These are phyloP conservation scores for Xylariaceae sp. DNA, from an alignment of 2,329 filamentous ascomycete genomes.

Conservation along the genomic window DNA sequence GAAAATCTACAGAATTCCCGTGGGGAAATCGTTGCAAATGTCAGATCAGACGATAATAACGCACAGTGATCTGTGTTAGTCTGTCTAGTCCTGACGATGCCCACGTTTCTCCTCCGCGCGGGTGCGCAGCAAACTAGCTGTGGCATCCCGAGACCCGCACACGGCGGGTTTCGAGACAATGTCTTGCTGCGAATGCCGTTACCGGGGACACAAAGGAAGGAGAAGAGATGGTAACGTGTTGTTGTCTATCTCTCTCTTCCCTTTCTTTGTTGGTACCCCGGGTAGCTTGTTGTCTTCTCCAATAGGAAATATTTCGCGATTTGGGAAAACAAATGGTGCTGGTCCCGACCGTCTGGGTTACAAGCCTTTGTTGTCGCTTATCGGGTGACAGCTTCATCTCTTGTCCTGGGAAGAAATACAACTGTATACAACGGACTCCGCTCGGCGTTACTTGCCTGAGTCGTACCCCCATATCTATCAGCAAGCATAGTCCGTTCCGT, in stretches of 20 bases:
- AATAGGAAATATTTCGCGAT: slow-evolving; percentile 29
- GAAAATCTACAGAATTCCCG: too few relatives aligned
- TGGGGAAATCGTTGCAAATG: too few relatives aligned
- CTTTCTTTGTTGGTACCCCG: neutral
- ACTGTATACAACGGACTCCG: neutral
- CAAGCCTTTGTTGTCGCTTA: slow-evolving; percentile 5
- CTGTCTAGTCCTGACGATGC: too few relatives aligned
- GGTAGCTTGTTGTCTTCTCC: slow-evolving; percentile 7
- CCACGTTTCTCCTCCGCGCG: slow-evolving; percentile 16
- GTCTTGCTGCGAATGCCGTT: slow-evolving; percentile 16
- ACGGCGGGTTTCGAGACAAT: slow-evolving; percentile 5
- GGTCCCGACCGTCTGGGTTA: neutral
- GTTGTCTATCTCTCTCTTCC: neutral
- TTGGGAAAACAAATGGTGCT: neutral
- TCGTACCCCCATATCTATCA: neutral
- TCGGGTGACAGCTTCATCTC: slow-evolving; percentile 4
- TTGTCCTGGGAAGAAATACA: neutral
- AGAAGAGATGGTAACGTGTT: neutral
- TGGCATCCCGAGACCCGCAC: slow-evolving; percentile 13
- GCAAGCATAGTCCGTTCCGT: too few relatives aligned
- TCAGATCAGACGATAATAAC: too few relatives aligned
- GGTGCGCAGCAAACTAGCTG: slow-evolving; percentile 10
- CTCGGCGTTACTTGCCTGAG: neutral
- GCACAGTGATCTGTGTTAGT: too few relatives aligned
- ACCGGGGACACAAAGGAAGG: slow-evolving; percentile 9